Percentiles rank a stretch among this genome's conserved stretches.
Evolutionary conservation across 306 rosid species (phyloP).

Genomic region (Inga oerstediana): DNA sequence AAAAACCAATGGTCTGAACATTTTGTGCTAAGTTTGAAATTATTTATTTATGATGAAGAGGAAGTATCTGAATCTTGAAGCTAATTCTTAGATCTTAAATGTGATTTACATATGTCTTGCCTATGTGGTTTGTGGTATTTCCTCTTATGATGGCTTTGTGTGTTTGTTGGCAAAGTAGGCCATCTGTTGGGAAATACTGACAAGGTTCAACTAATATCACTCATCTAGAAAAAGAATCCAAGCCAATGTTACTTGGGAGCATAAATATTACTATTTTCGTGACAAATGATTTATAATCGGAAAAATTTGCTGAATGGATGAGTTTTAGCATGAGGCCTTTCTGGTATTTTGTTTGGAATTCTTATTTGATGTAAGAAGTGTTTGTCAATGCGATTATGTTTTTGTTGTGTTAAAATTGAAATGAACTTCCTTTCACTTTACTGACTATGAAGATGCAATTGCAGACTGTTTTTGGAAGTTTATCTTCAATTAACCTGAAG

Average conservation of each 20-base stretch:
- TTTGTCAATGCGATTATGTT: slow-evolving; percentile 2
- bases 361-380: slow-evolving; percentile 4
- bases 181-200: not conserved
- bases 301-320: not conserved
- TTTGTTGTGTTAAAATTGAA: slow-evolving; percentile 5
- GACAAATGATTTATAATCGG: not conserved
- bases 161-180: not conserved
- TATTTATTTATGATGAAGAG: not conserved
- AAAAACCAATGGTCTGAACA: not conserved
- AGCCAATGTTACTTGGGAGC: not conserved
- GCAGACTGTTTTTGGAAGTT: slow-evolving; percentile 55
- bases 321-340: slow-evolving; percentile 1
- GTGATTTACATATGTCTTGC: not conserved
- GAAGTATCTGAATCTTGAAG: not conserved
- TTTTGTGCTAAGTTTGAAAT: not conserved
- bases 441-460: slow-evolving; percentile 29
- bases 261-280: not conserved
- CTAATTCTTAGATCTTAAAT: not conserved
- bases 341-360: slow-evolving; percentile 4
- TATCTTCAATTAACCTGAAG: slow-evolving; percentile 65
- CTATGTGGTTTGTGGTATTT: not conserved
- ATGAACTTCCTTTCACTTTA: slow-evolving; percentile 12
- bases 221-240: not conserved
- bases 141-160: not conserved
- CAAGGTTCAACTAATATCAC: not conserved